Percentiles rank a stretch among this genome's conserved stretches.
Evolutionary conservation across 2,329 filamentous ascomycete species (phyloP).

Genomic region (Alternaria sp.): DNA sequence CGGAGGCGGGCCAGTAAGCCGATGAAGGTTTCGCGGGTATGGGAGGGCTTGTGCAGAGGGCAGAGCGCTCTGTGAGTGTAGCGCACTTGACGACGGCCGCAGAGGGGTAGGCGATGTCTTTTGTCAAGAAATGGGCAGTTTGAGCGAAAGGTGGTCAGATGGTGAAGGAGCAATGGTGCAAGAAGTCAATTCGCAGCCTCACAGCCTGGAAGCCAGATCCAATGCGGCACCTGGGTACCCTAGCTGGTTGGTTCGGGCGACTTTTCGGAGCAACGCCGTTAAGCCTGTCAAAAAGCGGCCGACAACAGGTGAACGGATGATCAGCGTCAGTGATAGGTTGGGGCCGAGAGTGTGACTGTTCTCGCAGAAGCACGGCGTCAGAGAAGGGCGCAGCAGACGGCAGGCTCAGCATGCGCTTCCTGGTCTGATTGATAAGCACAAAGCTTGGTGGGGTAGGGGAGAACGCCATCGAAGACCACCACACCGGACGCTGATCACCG

Average conservation of each 20-base stretch:
- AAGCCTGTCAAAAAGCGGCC: constrained; percentile 22
- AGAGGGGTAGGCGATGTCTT: background rate
- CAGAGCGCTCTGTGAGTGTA: constrained; percentile 9
- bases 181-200: constrained; percentile 13
- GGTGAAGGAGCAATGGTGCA: constrained; percentile 15
- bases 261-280: constrained; percentile 18
- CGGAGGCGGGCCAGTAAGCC: constrained; percentile 12
- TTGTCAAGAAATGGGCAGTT: background rate
- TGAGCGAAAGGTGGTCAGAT: constrained; percentile 15
- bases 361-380: background rate
- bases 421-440: constrained; percentile 29
- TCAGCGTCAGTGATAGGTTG: constrained; percentile 17
- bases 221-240: constrained; percentile 6
- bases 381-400: constrained; percentile 26
- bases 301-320: constrained; percentile 13
- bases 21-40: background rate
- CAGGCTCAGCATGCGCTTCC: constrained; percentile 2
- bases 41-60: constrained; percentile 1
- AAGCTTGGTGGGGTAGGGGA: constrained; percentile 24
- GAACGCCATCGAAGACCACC: constrained; percentile 27
- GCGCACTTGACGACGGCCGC: constrained; percentile 12
- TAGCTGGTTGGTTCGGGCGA: constrained; percentile 25
- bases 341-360: constrained; percentile 12
- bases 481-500: constrained; percentile 9
- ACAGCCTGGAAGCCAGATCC: constrained; percentile 13